A percentile compares a stretch with the other conserved stretches of the same genome.
phyloP scores from a whole-genome alignment of 2,329 filamentous ascomycete genomes.

The Botryotinia globosa region DNA sequence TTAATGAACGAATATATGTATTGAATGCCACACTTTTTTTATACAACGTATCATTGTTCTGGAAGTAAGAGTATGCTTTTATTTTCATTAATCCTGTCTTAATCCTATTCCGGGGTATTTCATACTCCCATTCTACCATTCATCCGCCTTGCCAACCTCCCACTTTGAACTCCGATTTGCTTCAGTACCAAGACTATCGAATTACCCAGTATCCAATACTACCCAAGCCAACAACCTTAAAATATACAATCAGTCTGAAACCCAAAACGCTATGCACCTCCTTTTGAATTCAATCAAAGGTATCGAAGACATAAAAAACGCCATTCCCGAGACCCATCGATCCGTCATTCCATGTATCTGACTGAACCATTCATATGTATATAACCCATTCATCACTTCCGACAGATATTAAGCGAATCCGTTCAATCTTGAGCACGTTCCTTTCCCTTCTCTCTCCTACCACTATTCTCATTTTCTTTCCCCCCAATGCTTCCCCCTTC shows the following conservation, averaged over 20 bases:
- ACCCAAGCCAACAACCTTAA: not conserved
- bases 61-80: not conserved
- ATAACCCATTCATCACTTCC: not conserved
- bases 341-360: not conserved
- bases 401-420: not conserved
- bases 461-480: not conserved
- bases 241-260: not conserved
- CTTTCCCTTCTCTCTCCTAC: not conserved
- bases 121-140: not conserved
- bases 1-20: not conserved
- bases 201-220: not conserved
- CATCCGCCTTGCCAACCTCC: not conserved
- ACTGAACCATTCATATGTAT: not conserved
- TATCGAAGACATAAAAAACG: not conserved
- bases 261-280: not conserved
- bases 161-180: not conserved
- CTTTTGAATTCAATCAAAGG: conserved; percentile 3
- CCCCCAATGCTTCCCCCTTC: conserved; percentile 22
- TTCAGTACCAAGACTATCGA: not conserved
- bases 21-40: not conserved
- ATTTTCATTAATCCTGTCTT: not conserved
- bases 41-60: not conserved
- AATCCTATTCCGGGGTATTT: not conserved
- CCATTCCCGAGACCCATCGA: not conserved
- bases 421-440: not conserved